These are phyloP conservation scores for Haplosporangium sp. DNA, from an alignment of 371 early-diverging fungal species.

Conservation along the genomic window DNA sequence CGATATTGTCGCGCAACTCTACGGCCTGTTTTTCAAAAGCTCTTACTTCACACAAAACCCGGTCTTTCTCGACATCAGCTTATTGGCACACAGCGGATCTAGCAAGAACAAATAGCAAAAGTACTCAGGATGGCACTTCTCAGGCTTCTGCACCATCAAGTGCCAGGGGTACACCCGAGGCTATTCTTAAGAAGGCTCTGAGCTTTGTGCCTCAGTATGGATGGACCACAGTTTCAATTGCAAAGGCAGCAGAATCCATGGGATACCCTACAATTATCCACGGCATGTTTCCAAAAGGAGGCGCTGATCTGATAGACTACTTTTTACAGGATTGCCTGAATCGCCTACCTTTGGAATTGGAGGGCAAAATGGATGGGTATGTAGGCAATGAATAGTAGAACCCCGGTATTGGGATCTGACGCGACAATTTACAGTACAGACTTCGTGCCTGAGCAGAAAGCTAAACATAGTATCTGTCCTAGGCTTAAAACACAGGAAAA, in stretches of 20 bases:
- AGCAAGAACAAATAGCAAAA: conserved; percentile 5
- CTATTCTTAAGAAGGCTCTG: conserved; percentile 76
- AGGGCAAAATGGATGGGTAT: conserved; percentile 66
- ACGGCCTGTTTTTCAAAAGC: neutral
- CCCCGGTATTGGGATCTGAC: no score
- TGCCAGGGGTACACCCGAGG: conserved; percentile 54
- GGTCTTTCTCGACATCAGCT: conserved; percentile 31
- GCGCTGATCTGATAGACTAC: conserved; percentile 79
- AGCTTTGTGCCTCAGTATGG: conserved; percentile 76
- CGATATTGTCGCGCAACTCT: conserved; percentile 15
- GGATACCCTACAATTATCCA: conserved; percentile 82
- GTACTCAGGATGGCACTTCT: conserved; percentile 12
- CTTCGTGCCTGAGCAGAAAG: neutral
- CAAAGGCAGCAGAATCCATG: conserved; percentile 72
- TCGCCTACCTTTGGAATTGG: conserved; percentile 67
- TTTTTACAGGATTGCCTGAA: conserved; percentile 76
- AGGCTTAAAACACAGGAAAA: conserved; percentile 66
- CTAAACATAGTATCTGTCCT: neutral
- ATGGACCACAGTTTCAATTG: conserved; percentile 79
- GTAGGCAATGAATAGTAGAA: neutral
- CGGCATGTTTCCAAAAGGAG: conserved; percentile 77
- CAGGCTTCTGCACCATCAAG: conserved; percentile 42
- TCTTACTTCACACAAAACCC: conserved; percentile 5
- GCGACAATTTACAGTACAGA: no score
- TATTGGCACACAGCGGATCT: conserved; percentile 11